phyloP scores from a whole-genome alignment of 768 basidiomycete species.

The Lactarius akahatsu region DNA sequence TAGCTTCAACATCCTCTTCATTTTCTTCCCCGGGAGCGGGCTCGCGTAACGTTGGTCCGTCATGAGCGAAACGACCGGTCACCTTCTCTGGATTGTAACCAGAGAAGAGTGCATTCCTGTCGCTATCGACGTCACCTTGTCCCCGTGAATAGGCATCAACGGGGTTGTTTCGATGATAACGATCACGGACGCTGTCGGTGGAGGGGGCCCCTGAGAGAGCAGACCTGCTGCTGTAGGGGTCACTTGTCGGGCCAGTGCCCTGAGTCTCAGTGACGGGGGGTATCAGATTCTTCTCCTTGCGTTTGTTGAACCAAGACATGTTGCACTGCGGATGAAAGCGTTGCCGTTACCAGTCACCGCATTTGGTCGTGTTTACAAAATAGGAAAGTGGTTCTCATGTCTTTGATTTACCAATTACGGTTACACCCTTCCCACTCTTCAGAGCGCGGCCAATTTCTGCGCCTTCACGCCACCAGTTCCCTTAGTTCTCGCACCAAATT shows the following conservation, averaged over 20 bases:
- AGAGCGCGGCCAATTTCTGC: no score
- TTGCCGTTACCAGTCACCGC: constrained; percentile 2
- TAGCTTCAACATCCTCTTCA: constrained; percentile 90
- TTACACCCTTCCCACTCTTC: no score
- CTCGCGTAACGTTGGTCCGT: constrained; percentile 51
- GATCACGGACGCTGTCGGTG: constrained; percentile 36
- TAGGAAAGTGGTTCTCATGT: constrained; percentile 15
- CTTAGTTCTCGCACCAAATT: no score
- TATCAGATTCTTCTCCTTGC: constrained; percentile 62
- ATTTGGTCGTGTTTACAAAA: constrained; percentile 2
- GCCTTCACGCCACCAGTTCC: no score
- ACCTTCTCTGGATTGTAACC: constrained; percentile 64
- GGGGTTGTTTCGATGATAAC: constrained; percentile 51
- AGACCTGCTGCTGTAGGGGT: constrained; percentile 46
- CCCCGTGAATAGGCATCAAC: constrained; percentile 69
- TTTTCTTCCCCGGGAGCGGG: constrained; percentile 66
- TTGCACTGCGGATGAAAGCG: constrained; percentile 18
- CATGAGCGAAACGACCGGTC: constrained; percentile 56
- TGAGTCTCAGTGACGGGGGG: constrained; percentile 54
- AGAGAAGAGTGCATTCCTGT: constrained; percentile 72
- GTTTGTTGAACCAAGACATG: constrained; percentile 58
- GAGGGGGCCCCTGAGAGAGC: constrained; percentile 22
- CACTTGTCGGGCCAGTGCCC: constrained; percentile 51
- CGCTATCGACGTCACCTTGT: constrained; percentile 55
- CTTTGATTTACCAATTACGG: constrained; percentile 50